These are phyloP conservation scores for Diaporthe aspalathi DNA, from an alignment of 2,329 filamentous ascomycete species.

Conservation along the genomic window DNA sequence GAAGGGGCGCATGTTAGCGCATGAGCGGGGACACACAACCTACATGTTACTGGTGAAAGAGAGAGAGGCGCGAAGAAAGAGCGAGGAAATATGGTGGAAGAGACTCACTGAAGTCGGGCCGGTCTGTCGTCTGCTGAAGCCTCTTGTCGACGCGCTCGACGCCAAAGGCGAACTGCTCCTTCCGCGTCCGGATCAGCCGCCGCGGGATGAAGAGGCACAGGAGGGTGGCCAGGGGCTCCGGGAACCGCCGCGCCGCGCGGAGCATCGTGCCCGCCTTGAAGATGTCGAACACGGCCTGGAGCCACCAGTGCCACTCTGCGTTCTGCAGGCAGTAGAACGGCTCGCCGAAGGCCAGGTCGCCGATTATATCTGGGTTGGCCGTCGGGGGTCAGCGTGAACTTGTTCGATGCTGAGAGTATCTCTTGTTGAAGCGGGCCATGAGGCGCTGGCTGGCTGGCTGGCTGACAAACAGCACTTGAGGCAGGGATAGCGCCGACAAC, in stretches of 20 bases:
- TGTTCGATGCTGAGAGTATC: too few species aligned
- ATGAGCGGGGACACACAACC: fast-evolving
- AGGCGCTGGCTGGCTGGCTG: too few species aligned
- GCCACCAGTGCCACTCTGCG: constrained; percentile 42
- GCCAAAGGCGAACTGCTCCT: constrained; percentile 31
- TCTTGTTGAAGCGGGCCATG: too few species aligned
- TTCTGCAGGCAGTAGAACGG: constrained; percentile 42
- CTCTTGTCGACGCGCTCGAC: constrained; percentile 26
- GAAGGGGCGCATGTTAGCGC: too few species aligned
- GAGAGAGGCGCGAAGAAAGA: not conserved
- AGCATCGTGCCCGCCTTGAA: constrained; percentile 32
- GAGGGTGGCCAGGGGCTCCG: constrained; percentile 9
- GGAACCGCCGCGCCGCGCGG: constrained; percentile 29
- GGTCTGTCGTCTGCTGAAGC: constrained; percentile 27
- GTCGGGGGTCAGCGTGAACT: too few species aligned
- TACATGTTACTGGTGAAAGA: not conserved
- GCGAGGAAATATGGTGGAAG: not conserved
- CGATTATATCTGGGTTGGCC: constrained; percentile 40
- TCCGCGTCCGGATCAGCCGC: constrained; percentile 21
- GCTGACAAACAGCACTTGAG: too few species aligned
- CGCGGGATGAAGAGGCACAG: constrained; percentile 33
- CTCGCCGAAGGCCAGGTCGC: constrained; percentile 43
- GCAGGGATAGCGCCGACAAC: constrained; percentile 42
- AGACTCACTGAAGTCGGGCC: constrained; percentile 29
- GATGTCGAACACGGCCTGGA: constrained; percentile 40